phyloP scores from a whole-genome alignment of 1,284 basidiomycete genomes.

The Rhodotorula sp. region DNA sequence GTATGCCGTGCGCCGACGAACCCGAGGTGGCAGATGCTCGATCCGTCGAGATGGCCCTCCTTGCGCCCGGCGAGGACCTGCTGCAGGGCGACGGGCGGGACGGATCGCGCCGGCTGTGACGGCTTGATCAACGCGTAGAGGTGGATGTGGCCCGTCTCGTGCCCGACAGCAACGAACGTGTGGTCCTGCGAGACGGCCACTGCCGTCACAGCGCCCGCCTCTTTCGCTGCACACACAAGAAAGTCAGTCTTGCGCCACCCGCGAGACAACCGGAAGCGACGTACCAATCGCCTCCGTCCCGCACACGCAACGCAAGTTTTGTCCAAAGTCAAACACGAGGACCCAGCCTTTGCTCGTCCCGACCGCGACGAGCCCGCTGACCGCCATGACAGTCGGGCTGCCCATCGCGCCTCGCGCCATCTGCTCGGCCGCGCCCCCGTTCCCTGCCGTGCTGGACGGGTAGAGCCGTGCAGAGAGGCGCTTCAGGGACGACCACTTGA shows the following conservation, averaged over 20 bases:
- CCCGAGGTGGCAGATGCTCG: slow-evolving; percentile 78
- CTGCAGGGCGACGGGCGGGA: slow-evolving; percentile 67
- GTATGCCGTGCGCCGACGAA: slow-evolving; percentile 95
- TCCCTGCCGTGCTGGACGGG: slow-evolving; percentile 39
- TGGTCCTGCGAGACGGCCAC: slow-evolving; percentile 90
- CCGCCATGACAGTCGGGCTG: slow-evolving; percentile 75
- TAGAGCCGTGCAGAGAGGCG: slow-evolving; percentile 60
- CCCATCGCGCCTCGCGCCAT: slow-evolving; percentile 52
- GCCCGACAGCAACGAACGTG: slow-evolving; percentile 87
- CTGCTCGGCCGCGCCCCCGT: slow-evolving; percentile 5
- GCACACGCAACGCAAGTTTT: slow-evolving; percentile 71
- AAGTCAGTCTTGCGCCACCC: too few relatives aligned
- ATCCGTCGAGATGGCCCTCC: slow-evolving; percentile 88
- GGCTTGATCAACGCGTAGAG: slow-evolving; percentile 81
- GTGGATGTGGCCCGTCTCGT: slow-evolving; percentile 79
- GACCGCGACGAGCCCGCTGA: slow-evolving; percentile 85
- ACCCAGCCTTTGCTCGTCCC: slow-evolving; percentile 79
- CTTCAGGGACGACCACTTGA: slow-evolving; percentile 77
- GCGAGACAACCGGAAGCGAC: slow-evolving; percentile 39
- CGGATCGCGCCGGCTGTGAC: slow-evolving; percentile 60
- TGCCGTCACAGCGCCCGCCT: slow-evolving; percentile 80
- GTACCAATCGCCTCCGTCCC: slow-evolving; percentile 68
- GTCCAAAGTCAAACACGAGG: slow-evolving; percentile 86
- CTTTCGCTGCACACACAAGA: slow-evolving; percentile 55
- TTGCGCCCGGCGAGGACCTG: slow-evolving; percentile 76